These are phyloP conservation scores for Heimioporus retisporus DNA, from an alignment of 1,284 basidiomycete genomes.

Conservation along the genomic window DNA sequence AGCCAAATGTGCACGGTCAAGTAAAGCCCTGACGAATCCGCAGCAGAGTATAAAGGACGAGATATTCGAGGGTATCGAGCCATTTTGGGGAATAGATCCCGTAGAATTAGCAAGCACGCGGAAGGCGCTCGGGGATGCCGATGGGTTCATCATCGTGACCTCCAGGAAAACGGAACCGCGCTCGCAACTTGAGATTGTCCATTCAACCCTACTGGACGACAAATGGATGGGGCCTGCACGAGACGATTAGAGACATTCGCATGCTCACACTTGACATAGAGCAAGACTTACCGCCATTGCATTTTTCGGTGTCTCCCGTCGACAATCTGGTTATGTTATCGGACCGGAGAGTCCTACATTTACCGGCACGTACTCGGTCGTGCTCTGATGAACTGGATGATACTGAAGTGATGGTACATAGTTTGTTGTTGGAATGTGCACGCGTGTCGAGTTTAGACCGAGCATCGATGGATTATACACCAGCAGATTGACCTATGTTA, in stretches of 20 bases:
- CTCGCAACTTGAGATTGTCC: conserved; percentile 23
- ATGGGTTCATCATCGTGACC: conserved; percentile 11
- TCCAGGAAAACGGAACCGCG: conserved; percentile 19
- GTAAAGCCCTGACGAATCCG: conserved; percentile 56
- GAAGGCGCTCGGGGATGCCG: conserved; percentile 49
- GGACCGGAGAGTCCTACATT: conserved; percentile 57
- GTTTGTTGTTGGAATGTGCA: conserved; percentile 48
- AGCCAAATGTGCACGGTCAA: conserved; percentile 53
- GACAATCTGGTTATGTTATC: conserved; percentile 42
- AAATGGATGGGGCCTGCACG: not conserved
- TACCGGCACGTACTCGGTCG: conserved; percentile 51
- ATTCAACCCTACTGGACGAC: conserved; percentile 5
- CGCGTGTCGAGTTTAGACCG: conserved; percentile 35
- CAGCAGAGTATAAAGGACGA: conserved; percentile 57
- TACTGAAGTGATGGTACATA: conserved; percentile 21
- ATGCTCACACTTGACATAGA: conserved; percentile 32
- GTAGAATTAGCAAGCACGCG: conserved; percentile 51
- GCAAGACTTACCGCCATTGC: conserved; percentile 39
- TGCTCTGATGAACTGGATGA: too few species aligned
- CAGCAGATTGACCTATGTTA: too few species aligned
- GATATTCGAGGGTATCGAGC: too few species aligned
- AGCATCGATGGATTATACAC: conserved; percentile 33
- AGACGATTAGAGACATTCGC: conserved; percentile 22
- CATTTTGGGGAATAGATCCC: conserved; percentile 65
- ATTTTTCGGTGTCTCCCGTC: conserved; percentile 42